Conservation (phyloP, 371 early-diverging fungal species). For the Mucor sp. region DNA sequence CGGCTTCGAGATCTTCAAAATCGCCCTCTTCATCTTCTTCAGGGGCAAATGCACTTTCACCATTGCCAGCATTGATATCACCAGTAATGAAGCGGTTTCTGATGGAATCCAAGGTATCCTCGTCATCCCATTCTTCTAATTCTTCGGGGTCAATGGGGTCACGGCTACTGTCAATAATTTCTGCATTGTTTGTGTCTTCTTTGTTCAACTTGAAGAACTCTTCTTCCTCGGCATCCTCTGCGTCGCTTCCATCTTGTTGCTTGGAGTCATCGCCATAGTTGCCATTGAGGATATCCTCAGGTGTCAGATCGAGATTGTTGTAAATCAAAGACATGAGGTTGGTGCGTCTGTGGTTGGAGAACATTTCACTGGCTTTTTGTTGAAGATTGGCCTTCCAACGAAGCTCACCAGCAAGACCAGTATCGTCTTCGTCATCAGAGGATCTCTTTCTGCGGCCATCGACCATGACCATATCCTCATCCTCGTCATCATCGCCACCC, state of each 20-base stretch:
- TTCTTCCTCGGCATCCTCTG: constrained; percentile 59
- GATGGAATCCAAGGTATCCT: constrained; percentile 72
- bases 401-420: constrained; percentile 58
- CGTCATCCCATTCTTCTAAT: constrained; percentile 73
- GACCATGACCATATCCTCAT: constrained; percentile 48
- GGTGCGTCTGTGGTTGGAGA: constrained; percentile 61
- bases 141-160: constrained; percentile 54
- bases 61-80: constrained; percentile 44
- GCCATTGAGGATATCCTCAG: constrained; percentile 58
- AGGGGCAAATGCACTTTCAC: constrained; percentile 38
- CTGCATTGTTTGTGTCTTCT: constrained; percentile 33
- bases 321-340: constrained; percentile 91
- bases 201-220: constrained; percentile 70
- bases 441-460: constrained; percentile 38
- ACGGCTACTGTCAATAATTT: constrained; percentile 72
- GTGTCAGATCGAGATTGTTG: constrained; percentile 52
- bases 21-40: constrained; percentile 77
- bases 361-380: constrained; percentile 68
- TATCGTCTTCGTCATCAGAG: constrained; percentile 47
- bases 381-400: constrained; percentile 77
- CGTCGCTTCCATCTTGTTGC: constrained; percentile 39
- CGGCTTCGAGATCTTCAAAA: constrained; percentile 90
- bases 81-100: constrained; percentile 86
- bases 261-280: constrained; percentile 36
- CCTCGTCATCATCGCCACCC: constrained; percentile 53